Evolutionary conservation across 176 grass and related monocot genomes (phyloP).

Genomic region (Oryza officinalis): DNA sequence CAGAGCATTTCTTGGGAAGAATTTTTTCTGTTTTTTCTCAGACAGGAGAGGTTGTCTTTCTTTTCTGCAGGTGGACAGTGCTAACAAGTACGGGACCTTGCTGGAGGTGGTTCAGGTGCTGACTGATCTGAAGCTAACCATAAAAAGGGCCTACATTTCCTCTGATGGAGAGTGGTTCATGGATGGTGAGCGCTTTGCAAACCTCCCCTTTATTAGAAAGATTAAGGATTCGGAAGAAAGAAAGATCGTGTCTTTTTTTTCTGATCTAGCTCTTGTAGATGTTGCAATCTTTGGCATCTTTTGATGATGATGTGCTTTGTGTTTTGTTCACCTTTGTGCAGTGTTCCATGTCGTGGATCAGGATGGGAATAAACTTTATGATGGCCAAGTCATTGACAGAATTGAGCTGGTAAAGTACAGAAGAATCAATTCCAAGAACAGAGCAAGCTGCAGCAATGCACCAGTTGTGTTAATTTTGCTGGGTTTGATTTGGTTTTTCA

Average conservation of each 20-base stretch:
- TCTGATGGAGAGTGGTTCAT: slow-evolving; percentile 99
- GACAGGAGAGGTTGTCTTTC: slow-evolving; percentile 4
- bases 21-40: background rate
- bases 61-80: slow-evolving; percentile 82
- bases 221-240: slow-evolving; percentile 33
- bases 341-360: slow-evolving; percentile 98
- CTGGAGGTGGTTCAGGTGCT: slow-evolving; percentile 94
- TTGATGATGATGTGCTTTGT: slow-evolving; percentile 4
- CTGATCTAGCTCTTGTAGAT: slow-evolving; percentile 31
- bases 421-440: slow-evolving; percentile 24
- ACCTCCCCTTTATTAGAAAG: slow-evolving; percentile 40
- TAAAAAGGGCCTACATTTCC: slow-evolving; percentile 92
- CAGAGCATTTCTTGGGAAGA: background rate
- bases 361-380: slow-evolving; percentile 80
- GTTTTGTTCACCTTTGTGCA: slow-evolving; percentile 31
- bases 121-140: slow-evolving; percentile 89
- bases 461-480: background rate
- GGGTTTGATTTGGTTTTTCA: slow-evolving; percentile 37
- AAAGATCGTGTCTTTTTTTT: slow-evolving; percentile 11
- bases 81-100: slow-evolving; percentile 91
- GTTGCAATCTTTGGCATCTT: slow-evolving; percentile 31
- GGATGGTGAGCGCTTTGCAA: slow-evolving; percentile 69
- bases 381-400: slow-evolving; percentile 69
- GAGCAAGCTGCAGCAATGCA: background rate
- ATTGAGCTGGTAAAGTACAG: slow-evolving; percentile 68